Percentiles rank a stretch among this genome's conserved stretches.
phyloP scores from a whole-genome alignment of 179 eudicot species.

The Amaranthus tricolor region DNA sequence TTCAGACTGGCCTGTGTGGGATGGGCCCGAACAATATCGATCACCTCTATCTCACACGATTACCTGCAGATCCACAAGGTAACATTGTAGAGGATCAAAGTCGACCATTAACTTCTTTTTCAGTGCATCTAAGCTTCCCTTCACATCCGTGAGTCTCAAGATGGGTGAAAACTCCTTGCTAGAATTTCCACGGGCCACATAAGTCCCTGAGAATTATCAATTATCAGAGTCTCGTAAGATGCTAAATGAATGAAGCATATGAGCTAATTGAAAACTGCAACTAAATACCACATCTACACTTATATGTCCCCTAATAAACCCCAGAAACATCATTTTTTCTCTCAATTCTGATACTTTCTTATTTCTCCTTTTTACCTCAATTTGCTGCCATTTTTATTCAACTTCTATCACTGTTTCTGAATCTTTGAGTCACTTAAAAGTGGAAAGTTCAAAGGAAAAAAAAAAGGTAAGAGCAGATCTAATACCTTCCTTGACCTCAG shows the following conservation, averaged over 20 bases:
- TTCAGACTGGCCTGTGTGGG: too few species aligned
- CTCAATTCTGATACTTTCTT: too few species aligned
- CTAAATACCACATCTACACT: too few species aligned
- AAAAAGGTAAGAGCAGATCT: neutral
- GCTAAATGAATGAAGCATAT: neutral
- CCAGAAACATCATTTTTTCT: too few species aligned
- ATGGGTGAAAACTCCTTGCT: slow-evolving; percentile 74
- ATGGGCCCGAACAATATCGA: too few species aligned
- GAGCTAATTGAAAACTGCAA: neutral
- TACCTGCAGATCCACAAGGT: slow-evolving; percentile 69
- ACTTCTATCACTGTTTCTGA: too few species aligned
- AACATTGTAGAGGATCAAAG: slow-evolving; percentile 83
- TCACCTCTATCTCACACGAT: slow-evolving; percentile 8
- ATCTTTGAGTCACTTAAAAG: too few species aligned
- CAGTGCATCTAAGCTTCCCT: slow-evolving; percentile 46
- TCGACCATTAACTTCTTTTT: slow-evolving; percentile 73
- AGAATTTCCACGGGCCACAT: slow-evolving; percentile 59
- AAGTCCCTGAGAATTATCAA: slow-evolving; percentile 46
- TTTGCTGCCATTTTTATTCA: too few species aligned
- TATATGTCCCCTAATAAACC: too few species aligned
- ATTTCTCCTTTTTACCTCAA: too few species aligned
- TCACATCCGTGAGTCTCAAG: slow-evolving; percentile 43
- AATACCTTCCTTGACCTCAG: slow-evolving; percentile 74
- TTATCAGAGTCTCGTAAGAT: neutral
- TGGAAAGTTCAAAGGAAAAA: neutral